Base-by-base conservation (phyloP, 140 eudicot species). In the Stevia rebaudiana region DNA sequence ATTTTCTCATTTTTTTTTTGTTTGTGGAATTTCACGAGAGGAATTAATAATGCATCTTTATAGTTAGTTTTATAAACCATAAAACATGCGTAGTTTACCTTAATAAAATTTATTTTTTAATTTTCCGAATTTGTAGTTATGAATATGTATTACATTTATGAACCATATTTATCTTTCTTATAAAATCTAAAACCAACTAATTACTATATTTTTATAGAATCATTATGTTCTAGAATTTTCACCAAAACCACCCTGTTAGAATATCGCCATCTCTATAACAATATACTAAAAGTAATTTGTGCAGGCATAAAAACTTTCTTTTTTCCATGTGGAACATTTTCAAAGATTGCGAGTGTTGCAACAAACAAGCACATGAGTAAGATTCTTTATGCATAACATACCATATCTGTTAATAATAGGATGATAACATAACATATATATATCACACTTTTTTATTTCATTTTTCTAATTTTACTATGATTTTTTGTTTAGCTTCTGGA, bases 321-420 rank as follows among this genome's bases (percentile, higher is more conserved):
- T 53, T 88, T 78, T 74, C 99, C 99, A 47, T 94, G 97, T 85
- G 95, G 95, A 11, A 94, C 99, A 25, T 75, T 94, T 65, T 86
- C 99, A 52, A 88, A 72, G 76, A 82, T 94, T 64, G 89, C 97
- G 22, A 77, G 82, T 30, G 99, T 78, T 52, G 97, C 99, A 70
- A 81, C 79, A 44, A 69, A 78, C 60, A 81, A 78, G 69, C 83
- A 83, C 73, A 76, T 88, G 54, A 83, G 99, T 94, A 83, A 85
- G 97, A 79, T 37, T 56, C 61, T 48, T 67, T 28, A 58, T 24
- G 36, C 55, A 47, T 74, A 53, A 24, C 6, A 7, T 15, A 44
- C 51, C 51, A 15, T 44, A 44, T 44, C 19, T 43, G 49, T 18
- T 43, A 15, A n/a, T 23, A 24, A 8, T 5, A n/a, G 22, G 21